Evolutionary conservation across 192 early-diverging fungal genomes (phyloP), one percentile per base, ranked within the genome.

Genomic region (Hyaloraphidium curvatum): DNA sequence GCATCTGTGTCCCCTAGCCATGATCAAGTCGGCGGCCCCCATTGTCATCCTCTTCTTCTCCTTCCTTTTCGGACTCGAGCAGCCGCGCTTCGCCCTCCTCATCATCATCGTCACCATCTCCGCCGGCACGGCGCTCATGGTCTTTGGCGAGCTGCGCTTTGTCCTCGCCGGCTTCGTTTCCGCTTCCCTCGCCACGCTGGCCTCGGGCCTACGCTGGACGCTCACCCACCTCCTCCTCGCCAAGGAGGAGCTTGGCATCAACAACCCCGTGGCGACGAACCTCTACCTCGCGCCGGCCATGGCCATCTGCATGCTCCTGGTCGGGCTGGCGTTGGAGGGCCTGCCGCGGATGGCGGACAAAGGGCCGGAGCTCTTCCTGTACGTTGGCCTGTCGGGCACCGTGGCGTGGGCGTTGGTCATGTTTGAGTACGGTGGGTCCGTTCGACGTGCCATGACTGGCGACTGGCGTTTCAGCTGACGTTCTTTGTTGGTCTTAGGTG

Each of bases 191-290:
- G 86, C 89, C 0, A 77, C 87, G 22, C 75, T 83, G 0, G 67
- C 89, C 53, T 76, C 84, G 55, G 91, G 91, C n/a, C 62, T 92
- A 40, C 75, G 91, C 29, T 92, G 89, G 91, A 74, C 84, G 7
- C 67, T 92, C 51, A 92, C 87, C 0, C 86, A 92, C 58, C 68
- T 92, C 2, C 62, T 96, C 13, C 62, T 96, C 16, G 23, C 11
- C 5, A 48, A 48, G 43, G 70, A 79, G 39, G 73, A 77, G 37
- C 75, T 86, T 55, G 84, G 86, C 30, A 77, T 91, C 67, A 81
- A 77, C 56, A 91, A 92, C 59, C 91, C 91, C 0, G 63, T 92
- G 16, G 88, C 84, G 9, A 82, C 89, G 21, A 89, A 79, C 52
- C 68, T 84, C 31, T 83, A 80, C 57, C 67, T 96, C 3, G 78